These are phyloP conservation scores for Sisymbrium altissimum DNA, from an alignment of 345 rosid genomes.

Conservation along the genomic window DNA sequence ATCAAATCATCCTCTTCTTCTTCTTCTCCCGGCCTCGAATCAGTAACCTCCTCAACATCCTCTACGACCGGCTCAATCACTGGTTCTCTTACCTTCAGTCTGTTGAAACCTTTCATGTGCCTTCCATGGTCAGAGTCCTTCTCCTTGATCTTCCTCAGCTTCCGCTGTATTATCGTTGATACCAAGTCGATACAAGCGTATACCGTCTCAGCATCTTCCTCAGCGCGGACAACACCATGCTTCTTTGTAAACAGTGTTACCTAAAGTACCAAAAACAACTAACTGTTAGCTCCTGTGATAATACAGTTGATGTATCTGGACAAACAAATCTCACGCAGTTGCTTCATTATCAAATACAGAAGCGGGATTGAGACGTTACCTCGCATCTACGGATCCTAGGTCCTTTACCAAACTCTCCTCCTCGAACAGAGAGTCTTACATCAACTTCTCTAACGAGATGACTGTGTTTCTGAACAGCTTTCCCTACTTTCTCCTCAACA, in stretches of 20 bases:
- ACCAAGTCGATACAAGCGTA: slow-evolving; percentile 81
- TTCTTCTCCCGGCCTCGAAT: slow-evolving; percentile 29
- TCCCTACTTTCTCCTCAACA: slow-evolving; percentile 83
- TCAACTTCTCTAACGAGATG: slow-evolving; percentile 90
- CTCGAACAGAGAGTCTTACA: slow-evolving; percentile 79
- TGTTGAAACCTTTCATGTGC: slow-evolving; percentile 77
- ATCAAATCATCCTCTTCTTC: slow-evolving; percentile 44
- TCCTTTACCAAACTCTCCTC: slow-evolving; percentile 94
- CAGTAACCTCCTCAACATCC: slow-evolving; percentile 31
- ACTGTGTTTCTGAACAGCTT: slow-evolving; percentile 80
- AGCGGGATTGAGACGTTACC: slow-evolving; percentile 39
- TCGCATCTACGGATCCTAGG: slow-evolving; percentile 85
- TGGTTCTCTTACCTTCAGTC: slow-evolving; percentile 64
- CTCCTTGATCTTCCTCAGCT: slow-evolving; percentile 96
- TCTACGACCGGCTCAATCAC: slow-evolving; percentile 36
- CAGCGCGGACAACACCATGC: slow-evolving; percentile 94
- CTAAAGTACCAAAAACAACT: slow-evolving; percentile 31
- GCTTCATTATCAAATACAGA: not conserved
- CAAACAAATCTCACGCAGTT: not conserved
- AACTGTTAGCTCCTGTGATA: not conserved
- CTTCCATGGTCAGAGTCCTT: slow-evolving; percentile 92
- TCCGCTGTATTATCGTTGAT: slow-evolving; percentile 69
- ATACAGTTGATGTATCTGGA: not conserved
- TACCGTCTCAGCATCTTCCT: slow-evolving; percentile 80
- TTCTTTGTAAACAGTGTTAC: slow-evolving; percentile 84